Base-by-base conservation (phyloP, 257 asterid genomes). In the Ophiorrhiza pumila region DNA sequence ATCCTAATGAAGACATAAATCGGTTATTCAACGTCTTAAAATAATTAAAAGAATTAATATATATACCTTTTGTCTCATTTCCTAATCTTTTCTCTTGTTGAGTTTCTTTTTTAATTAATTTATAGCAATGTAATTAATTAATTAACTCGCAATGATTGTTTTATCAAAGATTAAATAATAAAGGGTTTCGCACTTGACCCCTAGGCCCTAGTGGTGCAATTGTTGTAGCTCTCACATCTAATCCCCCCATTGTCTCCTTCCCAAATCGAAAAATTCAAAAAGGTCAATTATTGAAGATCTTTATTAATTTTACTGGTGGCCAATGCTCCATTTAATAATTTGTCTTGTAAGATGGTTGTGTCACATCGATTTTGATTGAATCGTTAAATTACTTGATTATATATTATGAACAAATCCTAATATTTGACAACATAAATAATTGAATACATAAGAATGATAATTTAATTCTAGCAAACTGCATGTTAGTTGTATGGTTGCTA, bases 291-390 rank as follows among this genome's bases (percentile, higher is more conserved):
- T 69, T 69, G 73, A n/a, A 5, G 63, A 35, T 31, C 73, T 34
- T 32, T 20, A 32, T 50, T 50, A 35, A 68, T 50, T 32, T 67
- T 41, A 65, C 7, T 12, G 31, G 61, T 68, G 72, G 32, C 72
- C 60, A 18, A 31, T 42, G 12, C 5, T 22, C 11, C 31, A 22
- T 1, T 0, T 12, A 2, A 0, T 47, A 7, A 1, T 47, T 50
- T 31, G 47, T 69, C 37, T 69, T 53, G 13, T 69, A 53, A 35
- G 27, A 35, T 34, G 74, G 64, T 69, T 52, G 74, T n/a, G 74
- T 69, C 74, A 69, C 65, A 53, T 69, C 39, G 65, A 69, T 52
- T 52, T 69, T 53, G 74, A 69, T 53, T 53, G 74, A 69, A 69
- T 23, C 10, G 17, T 53, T 50, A 68, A 32, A 50, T 2, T 65